phyloP scores from a whole-genome alignment of 345 rosid species.

The Nephelium lappaceum region DNA sequence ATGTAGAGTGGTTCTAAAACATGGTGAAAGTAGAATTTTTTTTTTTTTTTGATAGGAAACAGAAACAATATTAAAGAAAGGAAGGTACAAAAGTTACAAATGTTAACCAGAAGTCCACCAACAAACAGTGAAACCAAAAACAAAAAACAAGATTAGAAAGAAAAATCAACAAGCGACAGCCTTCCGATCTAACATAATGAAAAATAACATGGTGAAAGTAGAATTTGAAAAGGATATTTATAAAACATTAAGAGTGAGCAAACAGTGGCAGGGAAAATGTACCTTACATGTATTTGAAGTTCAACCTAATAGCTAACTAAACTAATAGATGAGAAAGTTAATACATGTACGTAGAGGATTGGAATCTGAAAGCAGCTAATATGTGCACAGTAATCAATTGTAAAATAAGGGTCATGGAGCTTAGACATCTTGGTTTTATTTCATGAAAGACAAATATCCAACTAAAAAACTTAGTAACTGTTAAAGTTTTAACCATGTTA shows the following conservation, averaged over 20 bases:
- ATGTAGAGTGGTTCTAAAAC: not conserved
- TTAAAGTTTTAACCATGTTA: not conserved
- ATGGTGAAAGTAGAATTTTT: not conserved
- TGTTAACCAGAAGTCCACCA: too few species aligned
- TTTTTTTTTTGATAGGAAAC: too few species aligned
- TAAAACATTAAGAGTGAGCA: not conserved
- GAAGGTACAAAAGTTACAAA: too few species aligned
- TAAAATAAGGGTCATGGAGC: not conserved
- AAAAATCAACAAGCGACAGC: too few species aligned
- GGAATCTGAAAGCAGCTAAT: not conserved
- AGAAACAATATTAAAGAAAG: too few species aligned
- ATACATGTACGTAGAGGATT: not conserved
- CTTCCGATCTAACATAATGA: too few species aligned
- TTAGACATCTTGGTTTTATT: not conserved
- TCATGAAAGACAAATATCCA: not conserved
- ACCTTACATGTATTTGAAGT: not conserved
- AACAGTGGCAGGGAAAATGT: not conserved
- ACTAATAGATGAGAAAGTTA: not conserved
- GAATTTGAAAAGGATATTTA: not conserved
- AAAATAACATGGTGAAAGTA: not conserved
- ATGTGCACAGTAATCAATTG: not conserved
- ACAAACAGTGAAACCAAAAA: too few species aligned
- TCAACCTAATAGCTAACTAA: not conserved
- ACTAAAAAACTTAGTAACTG: not conserved
- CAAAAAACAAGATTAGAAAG: too few species aligned